Evolutionary conservation across 257 asterid species (phyloP).

Genomic region (Thymus mandschuricus): DNA sequence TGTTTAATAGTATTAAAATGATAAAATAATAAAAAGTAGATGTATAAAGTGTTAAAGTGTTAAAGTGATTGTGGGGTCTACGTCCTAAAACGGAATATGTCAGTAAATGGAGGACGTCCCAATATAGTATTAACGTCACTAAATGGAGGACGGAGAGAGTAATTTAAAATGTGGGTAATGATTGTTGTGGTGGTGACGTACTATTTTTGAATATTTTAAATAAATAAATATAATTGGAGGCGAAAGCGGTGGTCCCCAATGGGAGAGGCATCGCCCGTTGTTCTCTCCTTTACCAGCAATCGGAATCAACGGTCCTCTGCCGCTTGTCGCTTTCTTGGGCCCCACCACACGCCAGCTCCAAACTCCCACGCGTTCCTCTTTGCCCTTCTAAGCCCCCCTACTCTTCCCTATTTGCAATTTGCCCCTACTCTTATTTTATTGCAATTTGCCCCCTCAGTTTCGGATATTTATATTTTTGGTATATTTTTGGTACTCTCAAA

Average conservation of each 20-base stretch:
- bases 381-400: neutral
- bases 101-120: no score
- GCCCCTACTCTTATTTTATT: neutral
- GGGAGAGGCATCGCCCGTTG: conserved; percentile 16
- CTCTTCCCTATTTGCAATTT: neutral
- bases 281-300: conserved; percentile 32
- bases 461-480: neutral
- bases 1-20: no score
- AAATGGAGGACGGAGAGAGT: no score
- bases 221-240: neutral
- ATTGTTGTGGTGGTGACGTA: neutral
- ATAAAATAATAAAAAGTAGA: no score
- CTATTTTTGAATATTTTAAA: no score
- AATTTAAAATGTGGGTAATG: neutral
- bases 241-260: conserved; percentile 22
- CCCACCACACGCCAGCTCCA: conserved; percentile 38
- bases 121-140: no score
- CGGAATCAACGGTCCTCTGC: conserved; percentile 26
- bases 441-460: neutral
- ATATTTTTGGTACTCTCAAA: neutral
- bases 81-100: no score
- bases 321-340: conserved; percentile 25
- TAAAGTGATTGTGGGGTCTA: no score
- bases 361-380: conserved; percentile 36
- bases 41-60: no score